These are phyloP conservation scores for Diplodia seriata DNA, from an alignment of 2,329 filamentous ascomycete species.

Conservation along the genomic window DNA sequence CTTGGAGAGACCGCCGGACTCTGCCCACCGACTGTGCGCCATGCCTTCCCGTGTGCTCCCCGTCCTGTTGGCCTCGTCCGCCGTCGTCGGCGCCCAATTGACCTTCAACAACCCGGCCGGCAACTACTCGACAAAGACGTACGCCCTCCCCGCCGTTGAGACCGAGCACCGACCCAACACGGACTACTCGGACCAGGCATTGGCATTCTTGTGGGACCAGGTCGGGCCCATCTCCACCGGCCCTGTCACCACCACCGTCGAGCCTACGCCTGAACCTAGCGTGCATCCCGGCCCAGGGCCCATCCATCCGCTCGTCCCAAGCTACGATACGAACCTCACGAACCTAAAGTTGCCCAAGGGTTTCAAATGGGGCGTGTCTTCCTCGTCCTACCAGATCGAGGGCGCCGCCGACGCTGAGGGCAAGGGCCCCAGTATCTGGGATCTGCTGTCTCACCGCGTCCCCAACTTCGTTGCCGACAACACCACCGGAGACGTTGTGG, in stretches of 20 bases:
- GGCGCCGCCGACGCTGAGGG: constrained; percentile 54
- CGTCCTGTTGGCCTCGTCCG: constrained; percentile 13
- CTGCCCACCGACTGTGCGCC: constrained; percentile 1
- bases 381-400: constrained; percentile 52
- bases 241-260: constrained; percentile 52
- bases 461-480: constrained; percentile 51
- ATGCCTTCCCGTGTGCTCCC: constrained; percentile 17
- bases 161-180: constrained; percentile 29
- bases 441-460: constrained; percentile 52
- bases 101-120: constrained; percentile 3
- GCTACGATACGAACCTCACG: constrained; percentile 43
- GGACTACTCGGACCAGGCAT: constrained; percentile 56
- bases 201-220: constrained; percentile 56
- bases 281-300: constrained; percentile 45
- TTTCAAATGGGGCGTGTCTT: constrained; percentile 54
- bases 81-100: constrained; percentile 10
- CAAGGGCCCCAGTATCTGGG: constrained; percentile 54
- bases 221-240: constrained; percentile 53
- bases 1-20: background rate
- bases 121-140: constrained; percentile 29
- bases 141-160: constrained; percentile 6
- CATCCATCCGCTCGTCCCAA: constrained; percentile 54
- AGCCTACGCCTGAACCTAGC: constrained; percentile 53
- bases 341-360: constrained; percentile 50
- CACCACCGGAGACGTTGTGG: constrained; percentile 51